These are phyloP conservation scores for Entomortierella parvispora DNA, from an alignment of 192 early-diverging fungal genomes.

Conservation along the genomic window DNA sequence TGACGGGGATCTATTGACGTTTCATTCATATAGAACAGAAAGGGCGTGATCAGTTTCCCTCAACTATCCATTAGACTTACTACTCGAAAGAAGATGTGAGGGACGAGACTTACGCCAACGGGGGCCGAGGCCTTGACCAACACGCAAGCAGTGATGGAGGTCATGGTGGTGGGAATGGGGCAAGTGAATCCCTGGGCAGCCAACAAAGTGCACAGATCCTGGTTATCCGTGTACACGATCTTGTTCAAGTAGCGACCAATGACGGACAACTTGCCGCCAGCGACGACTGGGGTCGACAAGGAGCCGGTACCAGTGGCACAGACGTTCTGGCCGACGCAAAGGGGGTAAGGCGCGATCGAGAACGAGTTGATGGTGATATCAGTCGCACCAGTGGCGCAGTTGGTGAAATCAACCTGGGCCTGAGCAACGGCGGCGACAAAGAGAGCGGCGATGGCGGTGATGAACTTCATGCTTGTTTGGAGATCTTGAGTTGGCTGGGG, in stretches of 20 bases:
- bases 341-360: not conserved
- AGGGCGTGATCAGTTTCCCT: too few species aligned
- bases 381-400: not conserved
- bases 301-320: not conserved
- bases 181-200: not conserved
- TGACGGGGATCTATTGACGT: slow-evolving; percentile 8
- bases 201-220: not conserved
- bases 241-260: not conserved
- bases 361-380: not conserved
- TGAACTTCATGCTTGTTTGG: too few species aligned
- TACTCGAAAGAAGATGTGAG: too few species aligned
- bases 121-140: not conserved
- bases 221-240: slow-evolving; percentile 1
- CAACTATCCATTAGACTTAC: too few species aligned
- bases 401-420: not conserved
- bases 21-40: too few species aligned
- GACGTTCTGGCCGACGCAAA: slow-evolving; percentile 1
- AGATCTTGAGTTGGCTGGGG: too few species aligned
- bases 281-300: not conserved
- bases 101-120: not conserved
- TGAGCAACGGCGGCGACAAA: too few species aligned
- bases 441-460: too few species aligned
- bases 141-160: not conserved
- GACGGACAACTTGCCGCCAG: not conserved
- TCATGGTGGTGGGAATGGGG: not conserved